Percentiles rank a stretch among this genome's conserved stretches.
These are phyloP conservation scores for Alternaria gansuensis DNA, from an alignment of 2,329 filamentous ascomycete genomes.

Conservation along the genomic window DNA sequence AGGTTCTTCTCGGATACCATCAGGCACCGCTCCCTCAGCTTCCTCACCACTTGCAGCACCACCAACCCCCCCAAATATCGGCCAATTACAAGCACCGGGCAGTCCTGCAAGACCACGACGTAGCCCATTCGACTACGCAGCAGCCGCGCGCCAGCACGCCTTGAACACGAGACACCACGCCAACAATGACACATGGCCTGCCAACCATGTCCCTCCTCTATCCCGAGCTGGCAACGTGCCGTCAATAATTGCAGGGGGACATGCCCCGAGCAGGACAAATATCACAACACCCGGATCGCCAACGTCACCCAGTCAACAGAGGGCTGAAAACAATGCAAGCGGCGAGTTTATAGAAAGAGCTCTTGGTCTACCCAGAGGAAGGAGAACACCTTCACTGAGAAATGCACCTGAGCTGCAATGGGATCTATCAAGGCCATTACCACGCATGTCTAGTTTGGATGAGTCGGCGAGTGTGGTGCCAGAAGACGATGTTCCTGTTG, in stretches of 20 bases:
- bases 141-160: neutral
- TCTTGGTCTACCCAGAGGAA: constrained; percentile 3
- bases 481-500: neutral
- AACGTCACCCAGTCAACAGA: neutral
- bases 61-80: neutral
- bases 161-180: neutral
- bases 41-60: neutral
- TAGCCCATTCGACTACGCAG: neutral
- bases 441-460: neutral
- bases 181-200: neutral
- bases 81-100: neutral
- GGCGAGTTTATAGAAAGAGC: neutral
- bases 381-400: constrained; percentile 10
- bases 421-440: constrained; percentile 2
- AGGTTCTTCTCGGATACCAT: neutral
- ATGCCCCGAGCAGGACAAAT: too few species aligned
- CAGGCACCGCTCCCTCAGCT: neutral
- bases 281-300: neutral
- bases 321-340: neutral
- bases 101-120: neutral
- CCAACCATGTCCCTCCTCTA: neutral
- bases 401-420: constrained; percentile 9
- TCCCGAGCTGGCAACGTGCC: neutral
- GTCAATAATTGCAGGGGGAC: neutral
- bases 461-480: neutral